These are phyloP conservation scores for Kalmusia sp. DNA, from an alignment of 2,329 filamentous ascomycete species.

Conservation along the genomic window DNA sequence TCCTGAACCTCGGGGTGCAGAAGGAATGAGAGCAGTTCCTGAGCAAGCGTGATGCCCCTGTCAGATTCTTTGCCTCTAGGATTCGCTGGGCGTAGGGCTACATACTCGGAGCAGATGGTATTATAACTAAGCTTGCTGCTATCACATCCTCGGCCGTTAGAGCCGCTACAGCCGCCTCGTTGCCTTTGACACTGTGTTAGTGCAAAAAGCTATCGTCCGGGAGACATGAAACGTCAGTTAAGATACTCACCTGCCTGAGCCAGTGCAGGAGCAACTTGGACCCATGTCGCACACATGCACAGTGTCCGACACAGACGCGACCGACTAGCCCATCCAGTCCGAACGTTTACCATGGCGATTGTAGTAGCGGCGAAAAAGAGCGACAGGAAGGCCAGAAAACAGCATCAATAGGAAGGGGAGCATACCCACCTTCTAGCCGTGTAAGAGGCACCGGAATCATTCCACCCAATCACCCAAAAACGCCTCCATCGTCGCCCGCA, in stretches of 20 bases:
- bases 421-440: constrained; percentile 24
- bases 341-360: constrained; percentile 21
- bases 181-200: constrained; percentile 27
- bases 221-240: constrained; percentile 10
- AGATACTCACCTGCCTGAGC: constrained; percentile 29
- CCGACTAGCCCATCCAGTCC: constrained; percentile 11
- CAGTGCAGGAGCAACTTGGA: constrained; percentile 21
- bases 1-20: constrained; percentile 4
- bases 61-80: constrained; percentile 10
- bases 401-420: constrained; percentile 20
- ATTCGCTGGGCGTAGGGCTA: background rate
- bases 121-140: constrained; percentile 15
- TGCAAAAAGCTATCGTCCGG: constrained; percentile 3
- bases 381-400: constrained; percentile 12
- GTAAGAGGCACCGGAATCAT: constrained; percentile 20
- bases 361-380: constrained; percentile 6
- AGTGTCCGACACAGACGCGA: constrained; percentile 23
- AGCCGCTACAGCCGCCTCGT: constrained; percentile 4
- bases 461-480: constrained; percentile 17
- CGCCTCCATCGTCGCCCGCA: constrained; percentile 19
- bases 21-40: constrained; percentile 13
- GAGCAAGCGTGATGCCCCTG: constrained; percentile 5
- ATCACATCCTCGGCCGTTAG: constrained; percentile 6
- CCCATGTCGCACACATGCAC: constrained; percentile 28
- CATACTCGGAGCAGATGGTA: constrained; percentile 29